Percentiles rank a stretch among this genome's conserved stretches.
Conservation (phyloP, 139 green algal species). For the Axilococcus clingmanii region DNA sequence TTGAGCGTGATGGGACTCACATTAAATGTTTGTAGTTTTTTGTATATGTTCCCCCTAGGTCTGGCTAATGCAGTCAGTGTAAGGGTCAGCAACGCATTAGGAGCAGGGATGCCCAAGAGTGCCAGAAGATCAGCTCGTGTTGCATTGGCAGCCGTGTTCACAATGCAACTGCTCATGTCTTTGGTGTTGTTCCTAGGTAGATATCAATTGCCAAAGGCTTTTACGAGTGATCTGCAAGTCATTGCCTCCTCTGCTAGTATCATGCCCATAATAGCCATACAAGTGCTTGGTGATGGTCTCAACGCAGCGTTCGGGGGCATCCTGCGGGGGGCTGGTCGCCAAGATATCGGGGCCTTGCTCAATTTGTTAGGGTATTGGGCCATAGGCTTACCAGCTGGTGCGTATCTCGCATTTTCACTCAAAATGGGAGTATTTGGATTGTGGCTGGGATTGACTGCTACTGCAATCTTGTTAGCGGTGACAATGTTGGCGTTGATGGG, state of each 20-base stretch:
- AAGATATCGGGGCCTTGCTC: conserved; percentile 20
- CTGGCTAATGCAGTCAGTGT: conserved; percentile 9
- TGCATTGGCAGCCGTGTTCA: background rate
- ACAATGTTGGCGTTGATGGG: background rate
- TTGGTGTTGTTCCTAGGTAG: background rate
- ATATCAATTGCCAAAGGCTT: conserved; percentile 9
- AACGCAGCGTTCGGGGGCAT: conserved; percentile 30
- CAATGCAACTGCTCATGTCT: conserved; percentile 3
- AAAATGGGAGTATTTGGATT: conserved; percentile 38
- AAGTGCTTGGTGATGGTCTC: conserved; percentile 44
- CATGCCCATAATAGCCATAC: conserved; percentile 20
- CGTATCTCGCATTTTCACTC: conserved; percentile 31
- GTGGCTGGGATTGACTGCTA: conserved; percentile 36
- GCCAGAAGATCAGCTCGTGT: conserved; percentile 16
- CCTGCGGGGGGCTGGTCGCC: conserved; percentile 23
- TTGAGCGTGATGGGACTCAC: conserved; percentile 68
- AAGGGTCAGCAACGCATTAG: conserved; percentile 28
- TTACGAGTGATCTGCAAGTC: conserved; percentile 16
- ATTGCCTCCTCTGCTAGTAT: conserved; percentile 4
- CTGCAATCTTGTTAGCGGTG: background rate
- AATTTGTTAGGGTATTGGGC: conserved; percentile 44
- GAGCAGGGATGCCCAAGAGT: conserved; percentile 7
- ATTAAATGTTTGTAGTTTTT: conserved; percentile 54
- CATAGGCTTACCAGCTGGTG: conserved; percentile 43
- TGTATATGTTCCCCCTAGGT: conserved; percentile 44